Percentiles rank a stretch among this genome's conserved stretches.
Evolutionary conservation across 2,329 filamentous ascomycete species (phyloP).

Genomic region (Diaporthe sp.): DNA sequence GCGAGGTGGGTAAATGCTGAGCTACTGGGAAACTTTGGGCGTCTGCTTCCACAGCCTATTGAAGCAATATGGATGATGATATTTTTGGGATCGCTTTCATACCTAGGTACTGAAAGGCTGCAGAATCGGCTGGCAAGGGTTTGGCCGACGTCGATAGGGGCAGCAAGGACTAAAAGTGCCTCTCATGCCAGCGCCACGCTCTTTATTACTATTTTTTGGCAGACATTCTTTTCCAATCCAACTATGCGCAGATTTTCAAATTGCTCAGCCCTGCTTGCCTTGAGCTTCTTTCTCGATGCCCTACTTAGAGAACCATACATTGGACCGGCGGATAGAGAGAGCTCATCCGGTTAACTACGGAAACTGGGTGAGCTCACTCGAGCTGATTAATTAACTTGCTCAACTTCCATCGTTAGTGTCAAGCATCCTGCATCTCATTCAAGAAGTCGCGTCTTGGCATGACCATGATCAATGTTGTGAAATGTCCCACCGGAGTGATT

Average conservation of each 20-base stretch:
- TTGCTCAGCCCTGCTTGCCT: not conserved
- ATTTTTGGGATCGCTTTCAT: not conserved
- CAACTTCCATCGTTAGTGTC: not conserved
- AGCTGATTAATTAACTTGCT: constrained; percentile 9
- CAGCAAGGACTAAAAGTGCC: not conserved
- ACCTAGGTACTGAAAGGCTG: not conserved
- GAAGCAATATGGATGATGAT: not conserved
- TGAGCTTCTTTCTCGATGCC: not conserved
- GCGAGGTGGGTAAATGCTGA: not conserved
- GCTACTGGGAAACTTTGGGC: not conserved
- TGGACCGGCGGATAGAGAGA: not conserved
- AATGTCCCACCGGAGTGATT: not conserved
- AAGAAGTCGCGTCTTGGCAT: not conserved
- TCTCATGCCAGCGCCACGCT: too few relatives aligned
- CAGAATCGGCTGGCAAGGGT: not conserved
- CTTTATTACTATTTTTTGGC: not conserved
- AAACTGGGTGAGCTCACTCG: not conserved
- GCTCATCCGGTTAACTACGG: not conserved
- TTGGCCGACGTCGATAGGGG: not conserved
- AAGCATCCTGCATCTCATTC: not conserved
- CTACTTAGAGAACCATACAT: not conserved
- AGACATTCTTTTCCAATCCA: not conserved
- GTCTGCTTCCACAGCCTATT: not conserved
- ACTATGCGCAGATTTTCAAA: not conserved
- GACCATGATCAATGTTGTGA: not conserved